Evolutionary conservation across 345 rosid species (phyloP).

Genomic region (Orychophragmus violaceus): DNA sequence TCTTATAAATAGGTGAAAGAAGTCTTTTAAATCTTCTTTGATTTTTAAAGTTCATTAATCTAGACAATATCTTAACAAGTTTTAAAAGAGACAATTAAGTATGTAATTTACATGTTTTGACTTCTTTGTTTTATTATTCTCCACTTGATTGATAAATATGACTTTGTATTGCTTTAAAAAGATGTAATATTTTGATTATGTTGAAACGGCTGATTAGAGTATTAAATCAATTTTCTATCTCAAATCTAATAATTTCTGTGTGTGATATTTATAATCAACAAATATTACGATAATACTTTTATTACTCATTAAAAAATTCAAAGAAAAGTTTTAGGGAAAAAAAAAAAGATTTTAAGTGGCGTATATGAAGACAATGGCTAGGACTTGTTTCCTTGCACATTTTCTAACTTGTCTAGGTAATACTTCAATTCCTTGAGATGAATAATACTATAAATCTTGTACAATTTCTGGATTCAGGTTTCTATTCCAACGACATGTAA

Average conservation of each 20-base stretch:
- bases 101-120: not conserved
- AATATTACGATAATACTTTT: not conserved
- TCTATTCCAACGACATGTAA: not conserved
- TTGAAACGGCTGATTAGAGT: not conserved
- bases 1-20: too few relatives aligned
- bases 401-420: not conserved
- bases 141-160: not conserved
- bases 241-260: not conserved
- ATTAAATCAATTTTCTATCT: not conserved
- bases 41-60: too few relatives aligned
- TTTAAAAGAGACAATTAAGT: not conserved
- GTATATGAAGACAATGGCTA: not conserved
- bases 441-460: not conserved
- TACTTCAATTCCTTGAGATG: not conserved
- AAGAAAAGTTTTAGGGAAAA: not conserved
- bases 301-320: not conserved
- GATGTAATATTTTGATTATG: not conserved
- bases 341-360: not conserved
- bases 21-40: too few relatives aligned
- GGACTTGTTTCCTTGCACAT: not conserved
- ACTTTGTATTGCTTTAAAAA: not conserved
- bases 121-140: not conserved
- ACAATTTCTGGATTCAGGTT: not conserved
- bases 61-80: too few relatives aligned
- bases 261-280: not conserved